These are phyloP conservation scores for Cutaneotrichosporon cavernicola DNA, from an alignment of 1,284 basidiomycete genomes.

Conservation along the genomic window DNA sequence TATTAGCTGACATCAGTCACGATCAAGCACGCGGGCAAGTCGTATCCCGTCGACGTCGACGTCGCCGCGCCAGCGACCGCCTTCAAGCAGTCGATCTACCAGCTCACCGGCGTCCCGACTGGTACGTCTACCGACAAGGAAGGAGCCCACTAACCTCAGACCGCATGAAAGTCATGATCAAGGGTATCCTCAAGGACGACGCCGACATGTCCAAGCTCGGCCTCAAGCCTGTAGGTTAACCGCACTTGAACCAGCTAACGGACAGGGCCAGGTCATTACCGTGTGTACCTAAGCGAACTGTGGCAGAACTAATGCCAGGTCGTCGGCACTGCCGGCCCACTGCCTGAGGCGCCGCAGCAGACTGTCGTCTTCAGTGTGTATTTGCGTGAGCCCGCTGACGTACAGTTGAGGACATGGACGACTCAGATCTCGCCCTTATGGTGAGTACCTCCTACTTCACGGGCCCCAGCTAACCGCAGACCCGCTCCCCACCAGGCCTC, in stretches of 20 bases:
- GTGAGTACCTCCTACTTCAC: conserved; percentile 55
- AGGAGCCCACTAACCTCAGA: conserved; percentile 55
- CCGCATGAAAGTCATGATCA: conserved; percentile 96
- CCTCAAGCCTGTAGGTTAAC: conserved; percentile 66
- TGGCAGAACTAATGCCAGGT: conserved; percentile 63
- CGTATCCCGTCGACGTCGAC: conserved; percentile 57
- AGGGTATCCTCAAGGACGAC: conserved; percentile 72
- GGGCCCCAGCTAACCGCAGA: conserved; percentile 45
- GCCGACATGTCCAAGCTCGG: conserved; percentile 77
- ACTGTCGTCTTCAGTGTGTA: conserved; percentile 66
- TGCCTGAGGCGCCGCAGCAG: conserved; percentile 80
- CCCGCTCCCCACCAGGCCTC: conserved; percentile 57
- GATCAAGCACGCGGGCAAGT: conserved; percentile 88
- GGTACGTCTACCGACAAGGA: conserved; percentile 24
- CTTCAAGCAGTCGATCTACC: conserved; percentile 81
- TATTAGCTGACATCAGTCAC: conserved; percentile 57
- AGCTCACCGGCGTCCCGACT: conserved; percentile 76
- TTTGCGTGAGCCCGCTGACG: conserved; percentile 51
- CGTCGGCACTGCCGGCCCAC: conserved; percentile 85
- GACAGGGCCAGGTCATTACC: conserved; percentile 60
- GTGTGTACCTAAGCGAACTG: conserved; percentile 51
- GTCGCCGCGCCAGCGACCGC: conserved; percentile 60
- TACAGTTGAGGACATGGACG: conserved; percentile 73
- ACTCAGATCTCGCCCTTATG: conserved; percentile 72
- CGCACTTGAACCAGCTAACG: conserved; percentile 1